These are phyloP conservation scores for Nephelium lappaceum DNA, from an alignment of 345 rosid species.

Conservation along the genomic window DNA sequence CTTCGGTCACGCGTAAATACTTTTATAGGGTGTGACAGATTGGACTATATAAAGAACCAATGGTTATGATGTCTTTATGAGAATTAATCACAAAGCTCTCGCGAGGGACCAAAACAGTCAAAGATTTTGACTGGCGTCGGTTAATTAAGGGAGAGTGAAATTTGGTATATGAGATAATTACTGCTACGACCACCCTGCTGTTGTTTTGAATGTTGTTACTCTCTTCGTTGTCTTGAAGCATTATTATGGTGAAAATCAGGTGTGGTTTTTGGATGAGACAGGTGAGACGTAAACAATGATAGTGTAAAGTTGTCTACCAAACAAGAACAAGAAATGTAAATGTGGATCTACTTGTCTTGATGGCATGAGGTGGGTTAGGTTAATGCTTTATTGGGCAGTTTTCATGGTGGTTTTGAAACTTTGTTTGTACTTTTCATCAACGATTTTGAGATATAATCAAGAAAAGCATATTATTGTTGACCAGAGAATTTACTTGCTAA, in stretches of 20 bases:
- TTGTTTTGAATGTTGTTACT: neutral
- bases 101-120: too few relatives aligned
- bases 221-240: neutral
- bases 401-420: neutral
- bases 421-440: neutral
- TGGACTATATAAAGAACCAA: neutral
- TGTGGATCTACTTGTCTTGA: neutral
- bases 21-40: too few relatives aligned
- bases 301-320: slow-evolving; percentile 9
- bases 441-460: neutral
- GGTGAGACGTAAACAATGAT: slow-evolving; percentile 4
- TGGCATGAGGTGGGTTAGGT: neutral
- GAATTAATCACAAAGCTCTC: neutral
- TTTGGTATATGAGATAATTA: neutral
- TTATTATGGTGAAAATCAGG: neutral
- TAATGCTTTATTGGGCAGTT: neutral
- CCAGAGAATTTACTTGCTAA: neutral
- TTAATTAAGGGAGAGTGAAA: neutral
- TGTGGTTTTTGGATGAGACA: neutral
- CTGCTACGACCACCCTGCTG: neutral
- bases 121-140: too few relatives aligned
- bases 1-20: slow-evolving; percentile 10
- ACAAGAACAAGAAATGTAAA: neutral
- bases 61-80: neutral
- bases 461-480: neutral